Conservation (phyloP, 163 green algal genomes). For the Chlamydomonas reinhardtii region DNA sequence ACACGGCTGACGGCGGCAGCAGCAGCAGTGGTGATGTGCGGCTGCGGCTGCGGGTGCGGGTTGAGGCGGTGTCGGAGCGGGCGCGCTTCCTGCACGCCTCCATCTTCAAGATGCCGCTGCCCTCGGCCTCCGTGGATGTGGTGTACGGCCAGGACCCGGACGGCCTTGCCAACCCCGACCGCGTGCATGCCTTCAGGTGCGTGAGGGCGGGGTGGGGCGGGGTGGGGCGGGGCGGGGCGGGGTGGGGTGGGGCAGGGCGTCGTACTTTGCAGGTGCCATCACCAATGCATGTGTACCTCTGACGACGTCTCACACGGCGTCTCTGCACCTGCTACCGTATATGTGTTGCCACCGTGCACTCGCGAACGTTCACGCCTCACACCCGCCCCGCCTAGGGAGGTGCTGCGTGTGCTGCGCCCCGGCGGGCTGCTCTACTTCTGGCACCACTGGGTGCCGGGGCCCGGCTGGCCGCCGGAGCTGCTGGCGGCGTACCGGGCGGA, state of each 20-base stretch:
- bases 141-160: conserved; percentile 34
- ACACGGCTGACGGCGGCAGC: not conserved
- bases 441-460: conserved; percentile 29
- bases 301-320: too few species aligned
- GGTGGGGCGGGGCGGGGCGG: too few species aligned
- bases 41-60: conserved; percentile 4
- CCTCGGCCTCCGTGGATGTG: conserved; percentile 11
- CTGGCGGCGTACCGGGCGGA: conserved; percentile 9
- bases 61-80: not conserved
- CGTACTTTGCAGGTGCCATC: too few species aligned
- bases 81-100: conserved; percentile 2
- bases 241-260: too few species aligned
- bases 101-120: conserved; percentile 3
- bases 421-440: conserved; percentile 35
- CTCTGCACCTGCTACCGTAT: too few species aligned
- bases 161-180: conserved; percentile 15
- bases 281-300: too few species aligned
- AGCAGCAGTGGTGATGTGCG: not conserved
- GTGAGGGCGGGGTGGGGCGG: too few species aligned
- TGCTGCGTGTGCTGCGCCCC: conserved; percentile 26
- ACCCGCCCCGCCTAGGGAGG: not conserved
- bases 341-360: too few species aligned
- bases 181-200: not conserved
- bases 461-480: not conserved
- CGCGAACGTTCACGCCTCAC: too few species aligned